Conservation (phyloP, 1,284 basidiomycete species). For the Mycosarcoma mackinlayi region DNA sequence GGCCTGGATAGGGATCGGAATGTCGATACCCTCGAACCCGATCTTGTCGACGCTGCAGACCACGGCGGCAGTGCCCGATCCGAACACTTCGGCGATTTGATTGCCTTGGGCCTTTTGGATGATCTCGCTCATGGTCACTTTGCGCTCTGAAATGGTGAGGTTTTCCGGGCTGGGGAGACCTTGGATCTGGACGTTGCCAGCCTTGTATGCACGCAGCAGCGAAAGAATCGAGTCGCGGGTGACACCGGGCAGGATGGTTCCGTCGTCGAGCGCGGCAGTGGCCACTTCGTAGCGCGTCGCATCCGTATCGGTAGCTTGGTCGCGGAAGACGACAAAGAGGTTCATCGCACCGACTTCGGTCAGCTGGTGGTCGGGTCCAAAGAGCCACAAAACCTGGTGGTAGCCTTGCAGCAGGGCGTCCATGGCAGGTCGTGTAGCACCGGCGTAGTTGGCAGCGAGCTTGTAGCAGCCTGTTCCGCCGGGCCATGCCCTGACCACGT, state of each 20-base stretch:
- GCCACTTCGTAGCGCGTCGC: constrained; percentile 34
- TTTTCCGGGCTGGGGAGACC: constrained; percentile 45
- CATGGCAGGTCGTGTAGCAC: constrained; percentile 45
- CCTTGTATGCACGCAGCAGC: constrained; percentile 75
- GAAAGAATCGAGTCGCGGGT: constrained; percentile 85
- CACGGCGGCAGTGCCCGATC: constrained; percentile 50
- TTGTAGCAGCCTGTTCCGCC: constrained; percentile 95
- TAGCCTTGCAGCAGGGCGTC: constrained; percentile 47
- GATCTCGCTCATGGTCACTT: constrained; percentile 54
- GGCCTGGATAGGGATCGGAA: constrained; percentile 37
- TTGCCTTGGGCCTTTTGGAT: constrained; percentile 27
- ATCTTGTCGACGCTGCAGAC: constrained; percentile 56
- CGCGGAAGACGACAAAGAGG: constrained; percentile 53
- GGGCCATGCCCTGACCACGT: constrained; percentile 78
- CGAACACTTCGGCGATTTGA: constrained; percentile 48
- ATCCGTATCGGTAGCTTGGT: constrained; percentile 26
- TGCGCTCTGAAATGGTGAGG: constrained; percentile 36
- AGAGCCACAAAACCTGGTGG: constrained; percentile 52
- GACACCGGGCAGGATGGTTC: constrained; percentile 93
- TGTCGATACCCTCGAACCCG: constrained; percentile 43
- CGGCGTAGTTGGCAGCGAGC: constrained; percentile 78
- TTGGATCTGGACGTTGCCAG: constrained; percentile 71
- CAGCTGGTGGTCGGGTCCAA: constrained; percentile 46
- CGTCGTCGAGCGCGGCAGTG: constrained; percentile 73
- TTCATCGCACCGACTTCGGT: constrained; percentile 58